Conservation (phyloP, 1,284 basidiomycete genomes). For the Moniliophthora roreri region DNA sequence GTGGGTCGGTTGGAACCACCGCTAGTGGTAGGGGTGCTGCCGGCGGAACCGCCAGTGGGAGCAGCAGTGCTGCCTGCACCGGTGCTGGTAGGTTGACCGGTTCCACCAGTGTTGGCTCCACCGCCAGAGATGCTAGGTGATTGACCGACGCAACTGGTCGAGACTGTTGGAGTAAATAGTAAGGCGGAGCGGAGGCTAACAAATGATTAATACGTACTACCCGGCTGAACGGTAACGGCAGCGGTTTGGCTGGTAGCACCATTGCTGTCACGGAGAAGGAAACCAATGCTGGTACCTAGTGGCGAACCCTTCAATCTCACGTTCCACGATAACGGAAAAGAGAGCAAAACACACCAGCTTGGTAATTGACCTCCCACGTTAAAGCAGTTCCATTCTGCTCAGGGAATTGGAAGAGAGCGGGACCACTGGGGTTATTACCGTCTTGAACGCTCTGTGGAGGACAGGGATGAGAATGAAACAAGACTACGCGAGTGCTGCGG, state of each 20-base stretch:
- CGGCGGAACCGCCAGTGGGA: constrained; percentile 15
- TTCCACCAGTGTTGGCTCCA: constrained; percentile 14
- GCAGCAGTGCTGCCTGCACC: constrained; percentile 18
- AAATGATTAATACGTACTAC: constrained; percentile 36
- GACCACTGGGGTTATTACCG: constrained; percentile 33
- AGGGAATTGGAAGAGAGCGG: constrained; percentile 38
- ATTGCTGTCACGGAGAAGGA: constrained; percentile 52
- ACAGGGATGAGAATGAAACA: neutral
- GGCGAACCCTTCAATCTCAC: constrained; percentile 1
- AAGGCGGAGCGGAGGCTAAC: constrained; percentile 10
- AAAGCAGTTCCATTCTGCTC: constrained; percentile 32
- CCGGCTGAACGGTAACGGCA: constrained; percentile 44
- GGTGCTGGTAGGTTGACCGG: constrained; percentile 14
- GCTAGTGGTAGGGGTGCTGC: constrained; percentile 16
- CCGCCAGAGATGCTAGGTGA: constrained; percentile 11
- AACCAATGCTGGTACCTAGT: constrained; percentile 46
- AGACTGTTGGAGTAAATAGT: constrained; percentile 23
- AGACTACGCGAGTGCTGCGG: constrained; percentile 3
- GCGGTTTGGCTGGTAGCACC: constrained; percentile 49
- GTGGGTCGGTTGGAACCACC: constrained; percentile 18
- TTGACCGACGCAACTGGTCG: constrained; percentile 33
- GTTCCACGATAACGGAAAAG: neutral
- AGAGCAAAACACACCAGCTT: constrained; percentile 31
- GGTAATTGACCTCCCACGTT: constrained; percentile 47
- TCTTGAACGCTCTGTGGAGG: constrained; percentile 38